phyloP scores from a whole-genome alignment of 1,284 basidiomycete genomes.

The Leccinum pallidistipes region DNA sequence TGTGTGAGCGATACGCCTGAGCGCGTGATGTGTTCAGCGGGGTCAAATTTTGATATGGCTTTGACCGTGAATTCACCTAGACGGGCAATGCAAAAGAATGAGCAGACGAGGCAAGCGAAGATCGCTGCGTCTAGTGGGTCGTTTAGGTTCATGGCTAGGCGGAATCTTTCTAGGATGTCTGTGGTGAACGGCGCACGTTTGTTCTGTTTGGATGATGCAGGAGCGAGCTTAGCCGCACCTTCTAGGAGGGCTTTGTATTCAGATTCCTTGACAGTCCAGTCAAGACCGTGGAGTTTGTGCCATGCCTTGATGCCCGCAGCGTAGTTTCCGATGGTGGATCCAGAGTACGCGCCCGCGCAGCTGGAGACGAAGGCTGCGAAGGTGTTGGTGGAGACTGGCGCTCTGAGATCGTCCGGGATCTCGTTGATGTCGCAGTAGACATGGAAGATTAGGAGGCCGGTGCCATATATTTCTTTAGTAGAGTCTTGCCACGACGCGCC shows the following conservation, averaged over 20 bases:
- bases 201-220: neutral
- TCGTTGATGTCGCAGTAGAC: slow-evolving; percentile 29
- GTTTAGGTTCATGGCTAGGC: neutral
- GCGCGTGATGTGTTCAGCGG: too few relatives aligned
- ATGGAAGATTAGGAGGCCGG: slow-evolving; percentile 28
- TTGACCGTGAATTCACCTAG: neutral
- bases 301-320: slow-evolving; percentile 32
- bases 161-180: neutral
- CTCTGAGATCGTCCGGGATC: slow-evolving; percentile 21
- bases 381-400: slow-evolving; percentile 11
- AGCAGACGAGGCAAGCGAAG: neutral
- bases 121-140: neutral
- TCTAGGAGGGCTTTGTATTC: slow-evolving; percentile 2
- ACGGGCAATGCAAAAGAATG: neutral
- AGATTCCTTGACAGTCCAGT: neutral
- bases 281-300: slow-evolving; percentile 36
- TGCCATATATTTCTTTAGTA: slow-evolving; percentile 18
- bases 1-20: too few relatives aligned
- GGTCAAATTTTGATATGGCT: too few relatives aligned
- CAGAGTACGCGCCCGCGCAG: slow-evolving; percentile 21
- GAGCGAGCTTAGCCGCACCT: neutral
- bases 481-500: slow-evolving; percentile 3
- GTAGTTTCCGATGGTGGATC: slow-evolving; percentile 32
- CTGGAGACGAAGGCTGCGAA: slow-evolving; percentile 20
- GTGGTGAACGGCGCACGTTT: neutral